These are phyloP conservation scores for Pachyrhizus erosus DNA, from an alignment of 306 rosid genomes.

Conservation along the genomic window DNA sequence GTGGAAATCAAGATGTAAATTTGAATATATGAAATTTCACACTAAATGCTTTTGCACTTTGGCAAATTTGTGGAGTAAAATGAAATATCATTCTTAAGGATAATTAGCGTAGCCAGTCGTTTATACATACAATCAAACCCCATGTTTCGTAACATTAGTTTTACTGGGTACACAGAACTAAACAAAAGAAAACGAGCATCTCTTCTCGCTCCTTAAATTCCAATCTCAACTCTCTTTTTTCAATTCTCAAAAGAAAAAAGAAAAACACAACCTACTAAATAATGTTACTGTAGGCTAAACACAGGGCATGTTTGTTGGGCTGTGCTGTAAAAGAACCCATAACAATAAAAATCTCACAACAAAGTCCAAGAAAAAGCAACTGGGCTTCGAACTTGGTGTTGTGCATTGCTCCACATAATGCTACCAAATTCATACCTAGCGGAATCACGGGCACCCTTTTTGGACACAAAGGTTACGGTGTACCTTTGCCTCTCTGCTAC, in stretches of 20 bases:
- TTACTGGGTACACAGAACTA: conserved; percentile 21
- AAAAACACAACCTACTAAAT: conserved; percentile 35
- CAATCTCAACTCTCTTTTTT: conserved; percentile 20
- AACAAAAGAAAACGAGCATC: background rate
- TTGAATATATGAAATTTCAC: background rate
- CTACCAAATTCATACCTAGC: conserved; percentile 71
- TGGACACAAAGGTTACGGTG: conserved; percentile 73
- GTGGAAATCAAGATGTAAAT: background rate
- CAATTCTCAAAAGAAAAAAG: background rate
- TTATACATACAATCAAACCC: background rate
- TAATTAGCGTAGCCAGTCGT: background rate
- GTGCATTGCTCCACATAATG: conserved; percentile 70
- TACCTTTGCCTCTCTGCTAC: conserved; percentile 71
- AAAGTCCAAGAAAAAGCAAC: conserved; percentile 78
- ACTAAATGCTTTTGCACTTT: background rate
- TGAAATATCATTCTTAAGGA: background rate
- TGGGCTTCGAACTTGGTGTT: conserved; percentile 77
- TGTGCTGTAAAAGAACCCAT: background rate
- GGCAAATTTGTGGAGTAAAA: background rate
- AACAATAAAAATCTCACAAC: conserved; percentile 34
- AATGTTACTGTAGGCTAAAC: conserved; percentile 3
- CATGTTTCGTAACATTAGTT: conserved; percentile 34
- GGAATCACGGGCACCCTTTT: conserved; percentile 33
- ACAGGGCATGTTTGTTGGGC: conserved; percentile 1
- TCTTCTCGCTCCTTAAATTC: background rate